Evolutionary conservation across 352 stramenopile genomes (phyloP), one percentile per base, ranked within the genome.

Genomic region (Plasmopara muralis): DNA sequence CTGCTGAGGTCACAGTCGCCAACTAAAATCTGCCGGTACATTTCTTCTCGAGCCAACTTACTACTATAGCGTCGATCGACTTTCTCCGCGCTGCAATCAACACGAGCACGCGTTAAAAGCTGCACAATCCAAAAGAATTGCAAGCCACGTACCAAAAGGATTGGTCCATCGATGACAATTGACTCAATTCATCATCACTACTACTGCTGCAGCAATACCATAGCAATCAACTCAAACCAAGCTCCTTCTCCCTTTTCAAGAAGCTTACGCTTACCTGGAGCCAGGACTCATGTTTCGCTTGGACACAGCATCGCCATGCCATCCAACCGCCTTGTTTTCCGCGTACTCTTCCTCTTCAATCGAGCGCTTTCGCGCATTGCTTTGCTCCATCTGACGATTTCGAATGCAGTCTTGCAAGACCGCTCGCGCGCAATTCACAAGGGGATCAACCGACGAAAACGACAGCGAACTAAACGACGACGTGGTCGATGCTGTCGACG

Each of bases 171-270:
- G 71, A 84, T 10, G 74, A 87, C 13, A 87, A 49, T 43, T 89
- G 74, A 39, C 74, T 83, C 25, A 92, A 56, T 48, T 93, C 82
- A 28, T 93, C 82, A 40, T 93, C 82, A 28, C 82, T 93, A 64
- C 79, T 86, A 43, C 74, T 86, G 20, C 66, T 81, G 41, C 59
- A 60, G 14, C 37, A 41, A 18, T 41, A 6, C 14, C 37, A 14
- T 13, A 2, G 37, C 42, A 42, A 56, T 28, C 0, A 48, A 9
- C n/a, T 18, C 20, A 43, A 46, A 28, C 18, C 25, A 34, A 8
- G 39, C 4, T 15, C 6, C 18, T 31, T 10, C 14, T 16, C 18
- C n/a, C 9, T 1, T 25, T 3, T 3, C 20, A 5, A 14, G 44
- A 59, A 28, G 62, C 15, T 47, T 30, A 16, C 25, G 46, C 55